Percentiles rank a stretch among this genome's conserved stretches.
Evolutionary conservation across 108 stramenopile species (phyloP).

Genomic region (Aurantiochytrium sp.): DNA sequence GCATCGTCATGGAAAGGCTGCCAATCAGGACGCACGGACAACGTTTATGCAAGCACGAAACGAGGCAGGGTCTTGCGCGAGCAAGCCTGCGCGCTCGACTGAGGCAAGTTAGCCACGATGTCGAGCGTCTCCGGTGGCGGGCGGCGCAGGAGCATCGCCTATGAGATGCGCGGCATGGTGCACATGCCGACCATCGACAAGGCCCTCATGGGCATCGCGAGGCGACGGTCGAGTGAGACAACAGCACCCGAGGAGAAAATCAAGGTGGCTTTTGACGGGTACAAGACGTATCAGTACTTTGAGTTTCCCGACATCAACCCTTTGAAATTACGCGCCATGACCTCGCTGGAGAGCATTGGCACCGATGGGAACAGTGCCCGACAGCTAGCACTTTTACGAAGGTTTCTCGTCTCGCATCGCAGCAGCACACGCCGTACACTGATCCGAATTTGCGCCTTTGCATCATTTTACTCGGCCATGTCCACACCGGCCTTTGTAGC

Average conservation of each 20-base stretch:
- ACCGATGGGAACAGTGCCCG: background rate
- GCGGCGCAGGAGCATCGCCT: too few relatives aligned
- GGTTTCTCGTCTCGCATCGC: background rate
- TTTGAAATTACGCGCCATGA: background rate
- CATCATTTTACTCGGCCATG: background rate
- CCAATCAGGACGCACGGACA: too few relatives aligned
- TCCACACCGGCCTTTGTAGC: background rate
- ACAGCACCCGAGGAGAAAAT: background rate
- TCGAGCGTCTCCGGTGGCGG: too few relatives aligned
- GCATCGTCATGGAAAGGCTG: too few relatives aligned
- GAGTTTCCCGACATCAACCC: background rate
- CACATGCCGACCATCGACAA: background rate
- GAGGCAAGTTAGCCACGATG: too few relatives aligned
- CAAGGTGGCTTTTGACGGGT: background rate
- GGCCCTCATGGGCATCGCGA: background rate
- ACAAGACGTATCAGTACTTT: background rate
- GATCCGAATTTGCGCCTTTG: background rate
- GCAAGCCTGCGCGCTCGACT: too few relatives aligned
- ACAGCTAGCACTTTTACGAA: background rate
- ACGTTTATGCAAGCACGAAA: too few relatives aligned
- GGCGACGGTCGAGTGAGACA: background rate
- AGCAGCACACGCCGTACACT: background rate
- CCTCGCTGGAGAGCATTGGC: background rate
- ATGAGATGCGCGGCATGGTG: too few relatives aligned
- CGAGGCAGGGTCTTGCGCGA: too few relatives aligned